Evolutionary conservation across 371 early-diverging fungal genomes (phyloP), one percentile per base, ranked within the genome.

Genomic region (Lichtheimia ramosa): DNA sequence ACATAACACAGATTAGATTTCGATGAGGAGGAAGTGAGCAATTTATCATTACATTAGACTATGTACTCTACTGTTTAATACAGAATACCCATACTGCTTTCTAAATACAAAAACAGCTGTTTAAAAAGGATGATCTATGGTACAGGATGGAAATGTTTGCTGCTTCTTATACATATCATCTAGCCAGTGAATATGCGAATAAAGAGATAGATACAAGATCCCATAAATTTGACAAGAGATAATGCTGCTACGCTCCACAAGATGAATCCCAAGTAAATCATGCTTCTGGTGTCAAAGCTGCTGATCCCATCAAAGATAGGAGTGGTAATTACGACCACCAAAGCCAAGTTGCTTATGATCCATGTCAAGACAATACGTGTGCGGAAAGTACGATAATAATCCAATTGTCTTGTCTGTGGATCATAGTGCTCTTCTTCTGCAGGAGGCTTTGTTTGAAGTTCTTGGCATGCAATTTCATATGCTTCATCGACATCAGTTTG

Each of bases 171-270:
- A 34, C 10, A 34, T 6, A 28, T 28, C 1, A 34, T 34, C 34
- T 73, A 79, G 41, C 79, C 79, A 13, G 71, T 74, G 54, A 79
- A 79, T 34, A 79, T 74, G 54, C 64, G 66, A 57, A 88, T 79
- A 50, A 92, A 65, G 54, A 95, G 77, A 71, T 92, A 96, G 43
- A 85, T 59, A 48, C 82, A 74, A 43, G 89, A 84, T 41, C 95
- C 96, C 52, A 89, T 54, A 75, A 95, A 94, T 43, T 95, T 83
- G 65, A 95, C 77, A 1, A 83, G 65, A 3, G 94, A 81, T 39
- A 96, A 75, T 20, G 73, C 90, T 20, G 91, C 85, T 25, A 95
- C 94, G 16, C 91, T 90, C 92, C 93, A 96, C 54, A 96, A 90
- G 39, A 95, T 84, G 61, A 95, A 88, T 53, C 84, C 87, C 56